Evolutionary conservation across 139 green algal genomes (phyloP), one percentile per base, ranked within the genome.

Genomic region (Picochlorum sp.): DNA sequence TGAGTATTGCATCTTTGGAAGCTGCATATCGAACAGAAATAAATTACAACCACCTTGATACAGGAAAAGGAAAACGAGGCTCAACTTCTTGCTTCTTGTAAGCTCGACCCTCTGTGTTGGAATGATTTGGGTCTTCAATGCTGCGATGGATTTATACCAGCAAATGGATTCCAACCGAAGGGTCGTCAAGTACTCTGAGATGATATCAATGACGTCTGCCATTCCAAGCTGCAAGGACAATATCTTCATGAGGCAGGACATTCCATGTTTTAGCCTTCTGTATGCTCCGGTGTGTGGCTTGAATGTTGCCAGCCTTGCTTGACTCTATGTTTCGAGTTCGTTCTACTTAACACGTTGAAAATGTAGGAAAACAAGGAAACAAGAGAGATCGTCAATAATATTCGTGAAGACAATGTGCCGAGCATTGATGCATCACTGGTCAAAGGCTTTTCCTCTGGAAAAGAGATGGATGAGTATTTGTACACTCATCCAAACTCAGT

Each of bases 381-480:
- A 58, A 82, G 13, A 45, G 45, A 4, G 49, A 54, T 82, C 28
- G 47, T 82, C n/a, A 9, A 11, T 2, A 45, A 14, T 16, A 67
- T 82, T 37, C 30, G 16, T 6, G 8, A 28, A 3, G 61, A 58
- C 6, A 82, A 82, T 54, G 20, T 41, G 4, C 75, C 75, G 1
- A 41, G 56, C 30, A 74, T 82, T 44, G 56, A 68, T 13, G 49
- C 30, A 20, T 38, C 24, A 9, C 56, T 56, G 1, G 20, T 75
- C 3, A 38, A 61, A 38, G 72, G 62, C 44, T 72, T 82, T 56
- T 8, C 50, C 11, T 66, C 47, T 23, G 57, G 32, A 13, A 34
- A 26, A 18, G 57, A 65, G 11, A 64, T 82, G 56, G 85, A 91
- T 61, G 66, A 56, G 3, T 91, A 78, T 49, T 54, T 92, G 56